Evolutionary conservation across 805 yeast genomes (phyloP).

Genomic region (Hanseniaspora vineae): DNA sequence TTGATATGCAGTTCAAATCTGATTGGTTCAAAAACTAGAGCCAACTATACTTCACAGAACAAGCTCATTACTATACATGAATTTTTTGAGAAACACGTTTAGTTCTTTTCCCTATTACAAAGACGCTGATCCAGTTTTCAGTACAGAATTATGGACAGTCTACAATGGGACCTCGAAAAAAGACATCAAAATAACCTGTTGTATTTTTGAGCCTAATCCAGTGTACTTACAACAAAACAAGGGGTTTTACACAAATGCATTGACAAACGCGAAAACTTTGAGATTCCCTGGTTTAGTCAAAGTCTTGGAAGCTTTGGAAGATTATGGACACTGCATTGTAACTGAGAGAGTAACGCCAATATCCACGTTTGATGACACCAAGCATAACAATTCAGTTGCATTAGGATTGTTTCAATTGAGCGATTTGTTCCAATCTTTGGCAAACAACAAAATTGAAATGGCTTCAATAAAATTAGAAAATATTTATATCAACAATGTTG

Average conservation of each 20-base stretch:
- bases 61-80: no score
- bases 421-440: constrained; percentile 15
- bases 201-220: not conserved
- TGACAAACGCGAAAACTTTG: constrained; percentile 10
- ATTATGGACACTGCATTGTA: constrained; percentile 13
- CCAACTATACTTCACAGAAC: no score
- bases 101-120: constrained; percentile 16
- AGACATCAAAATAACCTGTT: not conserved
- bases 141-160: constrained; percentile 17
- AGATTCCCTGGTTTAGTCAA: constrained; percentile 21
- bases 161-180: constrained; percentile 11
- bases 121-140: constrained; percentile 12
- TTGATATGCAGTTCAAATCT: not conserved
- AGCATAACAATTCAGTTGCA: constrained; percentile 10
- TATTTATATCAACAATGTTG: constrained; percentile 50
- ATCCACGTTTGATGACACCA: constrained; percentile 1
- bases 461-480: constrained; percentile 25
- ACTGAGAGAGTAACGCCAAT: constrained; percentile 14
- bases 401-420: constrained; percentile 17
- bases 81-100: not conserved
- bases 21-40: no score
- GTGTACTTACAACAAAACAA: not conserved
- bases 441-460: constrained; percentile 5
- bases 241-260: not conserved
- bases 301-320: constrained; percentile 17